A percentile compares a stretch with the other conserved stretches of the same genome.
Conservation (phyloP, 352 stramenopile genomes). For the Pythium chondricola region DNA sequence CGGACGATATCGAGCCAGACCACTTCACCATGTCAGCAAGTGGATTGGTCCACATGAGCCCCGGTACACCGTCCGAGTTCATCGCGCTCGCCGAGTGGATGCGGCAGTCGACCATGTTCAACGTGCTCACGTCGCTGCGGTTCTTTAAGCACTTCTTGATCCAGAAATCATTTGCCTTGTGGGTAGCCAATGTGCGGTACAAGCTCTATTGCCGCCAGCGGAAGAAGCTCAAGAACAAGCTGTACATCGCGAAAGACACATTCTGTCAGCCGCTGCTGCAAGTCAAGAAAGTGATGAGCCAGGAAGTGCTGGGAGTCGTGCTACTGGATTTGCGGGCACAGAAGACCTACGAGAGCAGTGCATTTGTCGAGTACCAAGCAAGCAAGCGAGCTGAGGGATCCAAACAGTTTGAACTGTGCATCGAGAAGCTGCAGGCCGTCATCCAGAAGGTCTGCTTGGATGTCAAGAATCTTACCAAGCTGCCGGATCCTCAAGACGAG, state of each 20-base stretch:
- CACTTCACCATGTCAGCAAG: conserved; percentile 91
- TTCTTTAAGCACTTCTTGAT: conserved; percentile 95
- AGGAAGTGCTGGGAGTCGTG: conserved; percentile 76
- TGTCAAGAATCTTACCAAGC: conserved; percentile 85
- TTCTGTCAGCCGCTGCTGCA: conserved; percentile 87
- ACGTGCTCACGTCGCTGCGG: conserved; percentile 89
- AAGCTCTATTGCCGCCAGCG: conserved; percentile 89
- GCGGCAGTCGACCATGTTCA: conserved; percentile 92
- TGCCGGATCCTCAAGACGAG: conserved; percentile 50
- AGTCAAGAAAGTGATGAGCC: conserved; percentile 85
- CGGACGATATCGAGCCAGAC: conserved; percentile 72
- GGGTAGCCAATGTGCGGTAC: conserved; percentile 85
- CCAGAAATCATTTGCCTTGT: conserved; percentile 87
- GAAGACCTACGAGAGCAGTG: conserved; percentile 84
- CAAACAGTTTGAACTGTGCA: conserved; percentile 88
- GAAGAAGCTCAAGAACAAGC: conserved; percentile 63
- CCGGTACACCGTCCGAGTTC: conserved; percentile 86
- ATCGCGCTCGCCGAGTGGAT: conserved; percentile 93
- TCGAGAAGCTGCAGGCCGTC: conserved; percentile 88
- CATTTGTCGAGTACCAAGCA: conserved; percentile 89
- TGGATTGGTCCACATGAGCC: conserved; percentile 68
- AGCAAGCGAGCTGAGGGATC: conserved; percentile 79
- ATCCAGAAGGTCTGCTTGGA: conserved; percentile 87
- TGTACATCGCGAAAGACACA: conserved; percentile 90
- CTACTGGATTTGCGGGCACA: conserved; percentile 80